Evolutionary conservation across 2,329 filamentous ascomycete genomes (phyloP).

Genomic region (Ophiostoma novo-ulmi): DNA sequence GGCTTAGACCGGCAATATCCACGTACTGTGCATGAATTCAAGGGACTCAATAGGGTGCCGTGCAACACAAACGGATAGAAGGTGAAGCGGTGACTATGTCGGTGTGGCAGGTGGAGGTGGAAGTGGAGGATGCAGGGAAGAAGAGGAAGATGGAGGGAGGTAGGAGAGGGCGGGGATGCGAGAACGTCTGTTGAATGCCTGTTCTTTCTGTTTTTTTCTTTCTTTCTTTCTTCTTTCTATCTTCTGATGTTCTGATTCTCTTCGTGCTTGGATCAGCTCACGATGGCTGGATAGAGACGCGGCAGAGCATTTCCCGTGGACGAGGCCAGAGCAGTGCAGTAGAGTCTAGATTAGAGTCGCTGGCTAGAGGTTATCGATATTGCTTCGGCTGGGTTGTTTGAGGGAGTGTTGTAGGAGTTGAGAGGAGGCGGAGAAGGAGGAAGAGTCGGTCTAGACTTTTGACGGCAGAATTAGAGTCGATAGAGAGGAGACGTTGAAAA

Average conservation of each 20-base stretch:
- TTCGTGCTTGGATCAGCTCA: neutral
- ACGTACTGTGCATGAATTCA: slow-evolving; percentile 2
- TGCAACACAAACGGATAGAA: slow-evolving; percentile 17
- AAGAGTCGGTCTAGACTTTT: neutral
- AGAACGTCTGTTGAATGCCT: neutral
- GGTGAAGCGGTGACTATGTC: slow-evolving; percentile 5
- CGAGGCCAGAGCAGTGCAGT: neutral
- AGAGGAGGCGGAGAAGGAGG: neutral
- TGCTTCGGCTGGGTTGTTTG: neutral
- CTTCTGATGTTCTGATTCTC: neutral
- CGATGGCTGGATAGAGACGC: slow-evolving; percentile 20
- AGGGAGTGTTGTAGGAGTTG: too few relatives aligned
- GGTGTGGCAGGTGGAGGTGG: neutral
- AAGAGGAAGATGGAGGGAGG: neutral
- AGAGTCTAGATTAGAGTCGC: neutral
- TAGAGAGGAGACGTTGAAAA: neutral
- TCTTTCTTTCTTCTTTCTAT: too few relatives aligned
- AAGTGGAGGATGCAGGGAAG: neutral
- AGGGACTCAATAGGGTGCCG: slow-evolving; percentile 16
- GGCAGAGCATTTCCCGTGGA: slow-evolving; percentile 18
- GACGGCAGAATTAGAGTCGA: neutral
- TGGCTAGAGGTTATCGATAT: neutral
- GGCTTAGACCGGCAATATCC: neutral
- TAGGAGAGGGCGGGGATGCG: neutral
- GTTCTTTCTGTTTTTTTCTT: neutral